phyloP scores from a whole-genome alignment of 306 rosid species.

The Vigna trinervia region DNA sequence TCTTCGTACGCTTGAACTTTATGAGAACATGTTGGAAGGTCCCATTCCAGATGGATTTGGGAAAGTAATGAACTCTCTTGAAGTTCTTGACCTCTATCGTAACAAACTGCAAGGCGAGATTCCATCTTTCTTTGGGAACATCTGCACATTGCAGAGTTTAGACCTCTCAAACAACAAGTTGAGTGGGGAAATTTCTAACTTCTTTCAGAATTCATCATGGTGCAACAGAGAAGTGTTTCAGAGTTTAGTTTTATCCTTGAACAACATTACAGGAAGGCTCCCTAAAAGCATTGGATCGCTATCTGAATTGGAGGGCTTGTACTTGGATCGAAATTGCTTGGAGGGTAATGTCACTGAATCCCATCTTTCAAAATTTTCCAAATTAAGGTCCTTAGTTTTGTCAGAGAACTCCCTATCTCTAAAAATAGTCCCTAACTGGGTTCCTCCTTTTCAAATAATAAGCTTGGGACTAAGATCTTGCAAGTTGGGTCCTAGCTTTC shows the following conservation, averaged over 20 bases:
- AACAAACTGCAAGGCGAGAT: no score
- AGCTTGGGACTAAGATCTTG: not conserved
- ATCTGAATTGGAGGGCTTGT: no score
- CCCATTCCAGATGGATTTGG: no score
- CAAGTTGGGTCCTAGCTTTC: conserved; percentile 29
- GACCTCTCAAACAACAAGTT: not conserved
- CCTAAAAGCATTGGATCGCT: not conserved
- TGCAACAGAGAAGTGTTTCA: not conserved
- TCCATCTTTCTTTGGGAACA: not conserved
- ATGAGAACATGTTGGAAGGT: no score
- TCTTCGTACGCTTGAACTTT: no score
- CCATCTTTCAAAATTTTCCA: not conserved
- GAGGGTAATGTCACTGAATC: conserved; percentile 30
- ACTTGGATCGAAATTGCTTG: not conserved
- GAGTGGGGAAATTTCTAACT: not conserved
- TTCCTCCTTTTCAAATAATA: conserved; percentile 1
- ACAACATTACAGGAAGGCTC: not conserved
- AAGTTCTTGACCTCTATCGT: no score
- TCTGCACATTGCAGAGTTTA: not conserved
- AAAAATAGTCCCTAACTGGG: not conserved
- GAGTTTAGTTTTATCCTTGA: not conserved
- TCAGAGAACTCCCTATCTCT: not conserved
- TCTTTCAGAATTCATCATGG: no score
- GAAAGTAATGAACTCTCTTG: no score
- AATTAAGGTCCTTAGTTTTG: rapidly evolving